phyloP scores from a whole-genome alignment of 176 grass and related monocot species.

The Calamus simplicifolius region DNA sequence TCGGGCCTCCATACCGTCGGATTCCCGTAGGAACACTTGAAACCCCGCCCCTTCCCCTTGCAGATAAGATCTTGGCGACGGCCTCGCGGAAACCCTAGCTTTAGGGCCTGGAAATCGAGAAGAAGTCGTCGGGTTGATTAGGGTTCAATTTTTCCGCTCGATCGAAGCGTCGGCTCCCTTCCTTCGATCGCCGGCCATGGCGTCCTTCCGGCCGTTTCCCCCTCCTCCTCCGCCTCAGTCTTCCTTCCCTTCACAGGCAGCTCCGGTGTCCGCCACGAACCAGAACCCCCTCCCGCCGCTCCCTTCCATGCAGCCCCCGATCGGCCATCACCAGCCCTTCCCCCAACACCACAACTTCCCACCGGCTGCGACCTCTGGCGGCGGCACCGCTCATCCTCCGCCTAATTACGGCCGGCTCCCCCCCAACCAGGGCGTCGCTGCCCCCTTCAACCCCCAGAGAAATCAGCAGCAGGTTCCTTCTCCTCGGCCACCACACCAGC shows the following conservation, averaged over 20 bases:
- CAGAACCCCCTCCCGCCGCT: constrained; percentile 17
- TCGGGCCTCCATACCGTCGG: too few species aligned
- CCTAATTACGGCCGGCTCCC: background rate
- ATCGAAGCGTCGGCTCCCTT: constrained; percentile 28
- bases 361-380: constrained; percentile 14
- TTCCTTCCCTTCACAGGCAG: constrained; percentile 29
- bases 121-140: background rate
- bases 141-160: constrained; percentile 15
- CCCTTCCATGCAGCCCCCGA: constrained; percentile 18
- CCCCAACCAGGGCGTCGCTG: too few species aligned
- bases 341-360: constrained; percentile 15
- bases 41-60: too few species aligned
- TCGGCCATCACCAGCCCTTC: constrained; percentile 25
- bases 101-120: too few species aligned
- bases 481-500: background rate
- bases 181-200: constrained; percentile 33
- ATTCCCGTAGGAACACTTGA: too few species aligned
- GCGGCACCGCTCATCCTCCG: background rate
- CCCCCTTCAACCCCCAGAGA: too few species aligned
- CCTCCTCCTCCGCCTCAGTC: constrained; percentile 35
- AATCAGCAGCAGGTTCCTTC: too few species aligned
- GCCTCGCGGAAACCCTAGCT: too few species aligned
- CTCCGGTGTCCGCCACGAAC: constrained; percentile 16
- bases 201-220: constrained; percentile 66
- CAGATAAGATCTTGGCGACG: too few species aligned